Conservation (phyloP, 2,329 filamentous ascomycete genomes). For the Onygena corvina region DNA sequence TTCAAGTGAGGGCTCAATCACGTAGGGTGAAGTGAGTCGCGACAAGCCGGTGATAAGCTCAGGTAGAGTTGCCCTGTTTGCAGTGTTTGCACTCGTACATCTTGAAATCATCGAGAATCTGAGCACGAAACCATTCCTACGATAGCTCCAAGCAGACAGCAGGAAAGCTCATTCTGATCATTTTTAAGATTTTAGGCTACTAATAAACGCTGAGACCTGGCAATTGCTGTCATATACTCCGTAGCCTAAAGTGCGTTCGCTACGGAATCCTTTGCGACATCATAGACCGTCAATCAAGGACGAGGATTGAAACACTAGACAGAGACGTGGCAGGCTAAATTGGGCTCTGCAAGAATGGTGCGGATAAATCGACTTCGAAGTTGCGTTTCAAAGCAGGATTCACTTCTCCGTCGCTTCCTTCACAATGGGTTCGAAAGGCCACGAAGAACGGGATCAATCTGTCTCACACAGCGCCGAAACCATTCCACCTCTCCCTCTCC, state of each 20-base stretch:
- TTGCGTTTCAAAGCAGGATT: neutral
- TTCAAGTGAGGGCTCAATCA: no score
- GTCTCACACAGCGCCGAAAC: slow-evolving; percentile 8
- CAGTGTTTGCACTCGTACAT: neutral
- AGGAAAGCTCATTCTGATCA: no score
- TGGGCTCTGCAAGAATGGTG: neutral
- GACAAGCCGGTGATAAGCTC: no score
- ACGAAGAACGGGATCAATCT: neutral
- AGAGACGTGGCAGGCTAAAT: neutral
- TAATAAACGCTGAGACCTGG: no score
- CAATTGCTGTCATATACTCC: no score
- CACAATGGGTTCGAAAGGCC: neutral
- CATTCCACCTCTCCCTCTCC: slow-evolving; percentile 12
- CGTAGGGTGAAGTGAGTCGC: no score
- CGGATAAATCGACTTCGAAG: neutral
- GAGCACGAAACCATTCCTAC: no score
- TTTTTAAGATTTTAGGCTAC: no score
- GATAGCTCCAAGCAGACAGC: no score
- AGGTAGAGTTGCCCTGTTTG: neutral
- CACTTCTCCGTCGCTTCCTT: neutral
- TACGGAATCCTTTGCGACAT: neutral
- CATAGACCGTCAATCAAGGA: neutral
- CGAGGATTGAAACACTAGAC: neutral
- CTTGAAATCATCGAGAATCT: neutral
- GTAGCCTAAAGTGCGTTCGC: no score